Base-by-base conservation (phyloP, 208 protist species). In the Acanthamoeba pearcei region DNA sequence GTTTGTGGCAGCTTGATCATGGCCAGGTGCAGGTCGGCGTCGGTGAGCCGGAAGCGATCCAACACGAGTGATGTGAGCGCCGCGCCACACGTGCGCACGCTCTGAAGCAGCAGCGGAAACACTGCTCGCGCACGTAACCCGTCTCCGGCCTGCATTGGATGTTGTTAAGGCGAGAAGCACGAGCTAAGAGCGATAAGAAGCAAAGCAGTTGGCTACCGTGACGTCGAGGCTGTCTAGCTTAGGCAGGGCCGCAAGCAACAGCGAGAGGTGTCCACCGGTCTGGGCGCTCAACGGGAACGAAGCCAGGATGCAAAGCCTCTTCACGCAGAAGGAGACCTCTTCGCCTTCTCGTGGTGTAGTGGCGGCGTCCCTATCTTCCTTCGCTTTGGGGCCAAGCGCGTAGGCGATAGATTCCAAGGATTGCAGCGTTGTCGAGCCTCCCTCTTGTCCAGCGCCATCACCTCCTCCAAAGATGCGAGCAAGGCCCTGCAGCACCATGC, bases 1-100 rank as follows among this genome's bases (percentile, higher is more conserved):
- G n/a, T 66, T 27, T 55, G 53, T 32, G 80, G 80, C 27, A 88
- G 80, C 51, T 88, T 88, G n/a, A 88, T 57, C 80, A 88, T 88
- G 12, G 80, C 32, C 80, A 88, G 80, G n/a, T 88, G 80, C 29
- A 88, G 53, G 5, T 88, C 80, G n/a, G 80, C 80, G 35, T 88
- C 80, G 80, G 80, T 88, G 10, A 88, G 22, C n/a, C 32, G 80
- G 22, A 88, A 88, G 51, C 29, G 46, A 42, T 64, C 80, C 22
- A 88, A 38, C 24, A 42, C 42, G 46, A 88, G 27, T 27, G 80
- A 32, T 15, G 24, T 64, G 53, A 88, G 80, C 46, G 80, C 66
- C 19, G 80, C 9, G n/a, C 80, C 51, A 51, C 80, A 88, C 12
- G 80, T n/a, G 6, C 80, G 42, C 49, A 88, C 15, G 51, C 51